Conservation (phyloP, 345 rosid genomes). For the Populus tremula region DNA sequence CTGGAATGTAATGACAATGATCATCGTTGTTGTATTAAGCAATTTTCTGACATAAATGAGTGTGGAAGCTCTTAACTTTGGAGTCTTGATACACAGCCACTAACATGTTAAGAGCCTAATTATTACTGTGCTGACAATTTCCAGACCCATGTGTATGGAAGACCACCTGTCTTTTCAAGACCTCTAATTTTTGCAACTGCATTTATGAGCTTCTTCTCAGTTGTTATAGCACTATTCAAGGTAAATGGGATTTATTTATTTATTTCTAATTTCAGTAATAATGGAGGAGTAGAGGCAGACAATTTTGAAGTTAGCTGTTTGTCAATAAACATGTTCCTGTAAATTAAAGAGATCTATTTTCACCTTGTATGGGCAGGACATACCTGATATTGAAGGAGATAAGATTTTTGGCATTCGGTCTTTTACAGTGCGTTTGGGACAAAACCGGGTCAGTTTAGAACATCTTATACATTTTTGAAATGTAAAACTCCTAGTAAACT, state of each 20-base stretch:
- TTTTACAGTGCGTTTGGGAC: slow-evolving; percentile 81
- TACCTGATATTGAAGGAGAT: slow-evolving; percentile 98
- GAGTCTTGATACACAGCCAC: not conserved
- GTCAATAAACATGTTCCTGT: not conserved
- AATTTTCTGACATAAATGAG: not conserved
- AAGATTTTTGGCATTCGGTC: slow-evolving; percentile 76
- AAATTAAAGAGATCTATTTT: not conserved
- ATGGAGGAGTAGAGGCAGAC: not conserved
- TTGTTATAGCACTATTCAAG: slow-evolving; percentile 93
- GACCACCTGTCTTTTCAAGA: slow-evolving; percentile 58
- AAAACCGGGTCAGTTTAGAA: slow-evolving; percentile 49
- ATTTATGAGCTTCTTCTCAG: slow-evolving; percentile 96
- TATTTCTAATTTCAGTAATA: not conserved
- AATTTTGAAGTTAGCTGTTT: not conserved
- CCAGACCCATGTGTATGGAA: slow-evolving; percentile 76
- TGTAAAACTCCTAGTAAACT: not conserved
- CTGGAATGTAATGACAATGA: not conserved
- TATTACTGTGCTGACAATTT: slow-evolving; percentile 20
- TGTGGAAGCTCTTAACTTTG: not conserved
- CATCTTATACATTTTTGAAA: not conserved
- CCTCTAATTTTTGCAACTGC: slow-evolving; percentile 89
- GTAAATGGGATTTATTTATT: slow-evolving; percentile 30
- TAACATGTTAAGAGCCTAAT: not conserved
- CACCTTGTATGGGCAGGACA: slow-evolving; percentile 50
- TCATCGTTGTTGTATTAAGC: not conserved